These are phyloP conservation scores for Testicularia cyperi DNA, from an alignment of 1,284 basidiomycete genomes.

Conservation along the genomic window DNA sequence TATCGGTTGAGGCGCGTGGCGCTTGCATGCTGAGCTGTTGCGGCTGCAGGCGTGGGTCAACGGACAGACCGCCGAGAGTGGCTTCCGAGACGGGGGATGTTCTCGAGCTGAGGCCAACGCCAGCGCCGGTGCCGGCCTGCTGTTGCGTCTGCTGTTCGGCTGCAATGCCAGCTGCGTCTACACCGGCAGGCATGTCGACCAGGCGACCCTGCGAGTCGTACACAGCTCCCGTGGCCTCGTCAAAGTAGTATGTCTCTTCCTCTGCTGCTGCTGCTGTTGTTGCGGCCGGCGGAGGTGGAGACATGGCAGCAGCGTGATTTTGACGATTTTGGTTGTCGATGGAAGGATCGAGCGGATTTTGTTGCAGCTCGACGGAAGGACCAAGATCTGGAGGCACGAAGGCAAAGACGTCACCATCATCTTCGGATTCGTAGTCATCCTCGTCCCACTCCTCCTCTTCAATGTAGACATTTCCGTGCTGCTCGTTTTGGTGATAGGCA, in stretches of 20 bases:
- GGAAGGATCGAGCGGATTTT: slow-evolving; percentile 36
- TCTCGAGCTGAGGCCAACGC: too few species aligned
- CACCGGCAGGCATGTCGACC: slow-evolving; percentile 33
- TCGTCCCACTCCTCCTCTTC: slow-evolving; percentile 45
- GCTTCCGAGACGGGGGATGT: slow-evolving; percentile 10
- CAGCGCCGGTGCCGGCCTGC: slow-evolving; percentile 2
- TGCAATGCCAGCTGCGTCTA: slow-evolving; percentile 1
- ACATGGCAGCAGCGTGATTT: not conserved
- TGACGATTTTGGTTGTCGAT: slow-evolving; percentile 35
- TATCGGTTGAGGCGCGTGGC: slow-evolving; percentile 20
- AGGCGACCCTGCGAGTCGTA: slow-evolving; percentile 49
- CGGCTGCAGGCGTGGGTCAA: slow-evolving; percentile 9
- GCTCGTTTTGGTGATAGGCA: slow-evolving; percentile 4
- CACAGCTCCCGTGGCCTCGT: slow-evolving; percentile 52
- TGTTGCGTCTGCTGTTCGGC: not conserved
- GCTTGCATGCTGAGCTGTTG: too few species aligned
- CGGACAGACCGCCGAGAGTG: slow-evolving; percentile 4
- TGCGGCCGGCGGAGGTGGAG: slow-evolving; percentile 5
- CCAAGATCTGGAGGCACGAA: slow-evolving; percentile 50
- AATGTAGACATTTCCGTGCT: slow-evolving; percentile 9
- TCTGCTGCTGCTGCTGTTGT: not conserved
- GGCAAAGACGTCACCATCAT: slow-evolving; percentile 58
- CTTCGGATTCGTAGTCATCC: slow-evolving; percentile 48
- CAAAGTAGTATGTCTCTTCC: slow-evolving; percentile 52
- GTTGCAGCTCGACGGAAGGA: slow-evolving; percentile 29